Base-by-base conservation (phyloP, 768 basidiomycete genomes). In the Boletales sp. region DNA sequence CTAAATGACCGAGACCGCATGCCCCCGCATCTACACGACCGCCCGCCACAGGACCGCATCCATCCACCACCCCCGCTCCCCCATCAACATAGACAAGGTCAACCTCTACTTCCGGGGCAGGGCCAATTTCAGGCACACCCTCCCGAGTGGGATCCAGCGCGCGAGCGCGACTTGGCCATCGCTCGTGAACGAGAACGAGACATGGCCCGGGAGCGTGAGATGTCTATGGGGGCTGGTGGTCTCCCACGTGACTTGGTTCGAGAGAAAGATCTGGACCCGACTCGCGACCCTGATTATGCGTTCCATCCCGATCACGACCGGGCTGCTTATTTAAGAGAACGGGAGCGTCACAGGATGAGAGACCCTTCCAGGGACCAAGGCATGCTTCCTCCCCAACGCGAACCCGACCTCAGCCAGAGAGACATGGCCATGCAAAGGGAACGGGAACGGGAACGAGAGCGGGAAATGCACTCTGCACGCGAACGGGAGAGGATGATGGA, bases 81-180 rank as follows among this genome's bases (percentile, higher is more conserved):
- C 1, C 64, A 62, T 41, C 21, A 57, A 31, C 64, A 59, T 38
- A 54, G 56, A 43, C 57, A 48, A 46, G 48, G 32, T 17, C 60
- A 53, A 12, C 40, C 57, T 13, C 37, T 56, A 6, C 58, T 66
- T 13, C 66, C 67, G 0, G 66, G 67, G 5, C 66, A 69, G 39
- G 59, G 67, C 36, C 63, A 67, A 36, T 69, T 67, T 48, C 67
- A 65, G 38, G 31, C 59, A 0, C 59, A 61, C 34, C 60, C 65
- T 25, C 57, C 64, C 4, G 64, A 66, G 9, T 67, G 64, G 65
- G 64, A 65, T 17, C 38, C 49, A 13, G 44, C 43, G 4, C 55
- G 65, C 0, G 66, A 68, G 9, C 61, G 60, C 1, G 67, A 67
- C 5, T 53, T 52, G 14, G 64, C 54, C 43, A 41, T 55, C 37